Conservation (phyloP, 805 yeast genomes). For the Barnettozyma pratensis region DNA sequence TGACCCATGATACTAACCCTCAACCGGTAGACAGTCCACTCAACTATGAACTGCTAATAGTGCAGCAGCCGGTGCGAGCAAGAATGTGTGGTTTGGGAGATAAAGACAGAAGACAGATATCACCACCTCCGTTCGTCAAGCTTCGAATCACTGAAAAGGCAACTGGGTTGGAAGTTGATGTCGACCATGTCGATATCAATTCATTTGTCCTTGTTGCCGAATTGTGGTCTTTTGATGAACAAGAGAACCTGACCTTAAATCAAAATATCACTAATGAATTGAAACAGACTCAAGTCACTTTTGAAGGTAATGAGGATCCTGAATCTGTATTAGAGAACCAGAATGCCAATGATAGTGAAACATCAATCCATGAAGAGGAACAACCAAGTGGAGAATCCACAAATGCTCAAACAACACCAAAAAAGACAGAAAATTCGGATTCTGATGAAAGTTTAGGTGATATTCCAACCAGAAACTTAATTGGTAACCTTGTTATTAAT, state of each 20-base stretch:
- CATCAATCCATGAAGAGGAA: not conserved
- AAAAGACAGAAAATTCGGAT: slow-evolving; percentile 1
- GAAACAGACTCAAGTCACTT: too few relatives aligned
- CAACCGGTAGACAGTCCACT: not conserved
- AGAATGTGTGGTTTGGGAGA: slow-evolving; percentile 45
- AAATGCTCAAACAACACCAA: not conserved
- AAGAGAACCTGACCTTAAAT: slow-evolving; percentile 15
- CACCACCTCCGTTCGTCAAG: slow-evolving; percentile 30
- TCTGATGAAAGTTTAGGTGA: slow-evolving; percentile 14
- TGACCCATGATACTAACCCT: not conserved
- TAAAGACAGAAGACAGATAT: slow-evolving; percentile 30
- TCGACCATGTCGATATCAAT: slow-evolving; percentile 28
- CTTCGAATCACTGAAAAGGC: slow-evolving; percentile 16
- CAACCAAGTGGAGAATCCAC: too few relatives aligned
- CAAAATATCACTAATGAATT: slow-evolving; percentile 10
- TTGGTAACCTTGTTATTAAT: slow-evolving; percentile 35
- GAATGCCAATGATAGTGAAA: not conserved
- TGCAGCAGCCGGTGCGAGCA: slow-evolving; percentile 39
- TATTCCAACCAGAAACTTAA: slow-evolving; percentile 32
- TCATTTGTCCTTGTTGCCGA: slow-evolving; percentile 34
- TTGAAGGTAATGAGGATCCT: too few relatives aligned
- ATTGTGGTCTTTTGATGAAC: slow-evolving; percentile 34
- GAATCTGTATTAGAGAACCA: too few relatives aligned
- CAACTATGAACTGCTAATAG: slow-evolving; percentile 19
- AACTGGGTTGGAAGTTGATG: slow-evolving; percentile 24